A percentile compares a stretch with the other conserved stretches of the same genome.
phyloP scores from a whole-genome alignment of 768 basidiomycete genomes.

The Tremella yokohamensis region DNA sequence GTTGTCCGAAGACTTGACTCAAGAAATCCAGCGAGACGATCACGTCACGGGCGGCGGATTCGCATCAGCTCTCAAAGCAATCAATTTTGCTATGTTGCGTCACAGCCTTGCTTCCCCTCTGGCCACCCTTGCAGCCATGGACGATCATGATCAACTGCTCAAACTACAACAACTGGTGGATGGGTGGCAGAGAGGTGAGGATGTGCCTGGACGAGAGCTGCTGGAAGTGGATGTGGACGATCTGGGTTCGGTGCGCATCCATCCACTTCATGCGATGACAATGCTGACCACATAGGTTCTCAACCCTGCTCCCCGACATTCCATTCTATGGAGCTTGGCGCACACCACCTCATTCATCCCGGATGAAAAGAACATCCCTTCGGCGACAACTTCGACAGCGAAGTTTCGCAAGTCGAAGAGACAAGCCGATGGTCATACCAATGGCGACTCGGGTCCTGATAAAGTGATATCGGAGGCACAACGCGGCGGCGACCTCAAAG shows the following conservation, averaged over 20 bases:
- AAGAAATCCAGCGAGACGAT: conserved; percentile 26
- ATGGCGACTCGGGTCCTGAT: too few species aligned
- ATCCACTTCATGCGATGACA: neutral
- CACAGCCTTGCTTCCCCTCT: conserved; percentile 31
- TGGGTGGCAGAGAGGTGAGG: conserved; percentile 3
- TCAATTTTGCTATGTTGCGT: conserved; percentile 36
- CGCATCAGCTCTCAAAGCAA: conserved; percentile 19
- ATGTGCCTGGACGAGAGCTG: conserved; percentile 16
- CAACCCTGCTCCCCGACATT: conserved; percentile 36
- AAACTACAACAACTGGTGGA: conserved; percentile 11
- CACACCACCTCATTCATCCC: conserved; percentile 6
- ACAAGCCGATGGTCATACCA: too few species aligned
- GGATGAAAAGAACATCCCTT: too few species aligned
- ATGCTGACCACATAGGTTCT: conserved; percentile 21
- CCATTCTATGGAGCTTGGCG: conserved; percentile 35
- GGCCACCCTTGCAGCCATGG: conserved; percentile 5
- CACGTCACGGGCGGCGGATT: conserved; percentile 29
- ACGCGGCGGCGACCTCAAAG: conserved; percentile 26
- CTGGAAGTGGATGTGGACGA: conserved; percentile 19
- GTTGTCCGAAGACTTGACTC: conserved; percentile 22
- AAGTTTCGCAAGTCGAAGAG: too few species aligned
- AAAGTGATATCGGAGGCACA: neutral
- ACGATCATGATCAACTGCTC: conserved; percentile 3
- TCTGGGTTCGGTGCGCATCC: conserved; percentile 3
- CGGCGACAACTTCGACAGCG: too few species aligned